Evolutionary conservation across 805 yeast genomes (phyloP).

Genomic region (Ogataea wickerhamii): DNA sequence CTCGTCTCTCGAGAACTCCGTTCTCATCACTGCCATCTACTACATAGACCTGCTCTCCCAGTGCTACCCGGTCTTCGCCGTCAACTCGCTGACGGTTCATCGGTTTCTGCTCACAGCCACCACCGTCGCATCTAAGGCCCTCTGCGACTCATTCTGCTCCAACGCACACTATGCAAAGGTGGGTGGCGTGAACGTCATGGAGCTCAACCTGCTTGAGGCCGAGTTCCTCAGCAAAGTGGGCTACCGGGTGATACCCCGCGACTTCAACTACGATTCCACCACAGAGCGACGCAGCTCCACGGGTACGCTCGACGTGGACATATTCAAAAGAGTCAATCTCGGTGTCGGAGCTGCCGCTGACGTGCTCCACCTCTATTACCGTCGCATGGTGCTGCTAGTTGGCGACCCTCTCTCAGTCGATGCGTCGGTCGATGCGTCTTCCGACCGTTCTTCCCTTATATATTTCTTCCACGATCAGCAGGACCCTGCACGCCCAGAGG

Average conservation of each 20-base stretch:
- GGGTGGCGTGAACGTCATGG: constrained; percentile 85
- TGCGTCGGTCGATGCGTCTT: background rate
- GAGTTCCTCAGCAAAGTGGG: constrained; percentile 80
- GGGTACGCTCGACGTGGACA: constrained; percentile 31
- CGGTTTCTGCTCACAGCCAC: constrained; percentile 88
- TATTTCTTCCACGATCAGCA: no score
- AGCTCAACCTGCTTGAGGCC: constrained; percentile 80
- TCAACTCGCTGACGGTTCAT: constrained; percentile 91
- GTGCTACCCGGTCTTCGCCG: constrained; percentile 72
- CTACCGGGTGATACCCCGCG: constrained; percentile 69
- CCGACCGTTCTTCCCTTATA: no score
- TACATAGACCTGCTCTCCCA: constrained; percentile 82
- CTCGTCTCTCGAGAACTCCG: constrained; percentile 81
- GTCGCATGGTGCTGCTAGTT: constrained; percentile 46
- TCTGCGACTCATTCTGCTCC: constrained; percentile 92
- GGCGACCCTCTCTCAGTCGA: constrained; percentile 30
- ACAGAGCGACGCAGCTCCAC: constrained; percentile 23
- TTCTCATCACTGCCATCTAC: constrained; percentile 77
- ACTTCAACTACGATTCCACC: constrained; percentile 34
- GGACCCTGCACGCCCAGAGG: no score
- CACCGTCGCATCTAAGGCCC: constrained; percentile 83
- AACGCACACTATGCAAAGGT: constrained; percentile 93
- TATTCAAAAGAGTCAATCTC: constrained; percentile 19
- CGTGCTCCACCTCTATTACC: constrained; percentile 46
- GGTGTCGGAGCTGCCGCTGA: constrained; percentile 35